phyloP scores from a whole-genome alignment of 345 rosid genomes.

The Combretum micranthum region DNA sequence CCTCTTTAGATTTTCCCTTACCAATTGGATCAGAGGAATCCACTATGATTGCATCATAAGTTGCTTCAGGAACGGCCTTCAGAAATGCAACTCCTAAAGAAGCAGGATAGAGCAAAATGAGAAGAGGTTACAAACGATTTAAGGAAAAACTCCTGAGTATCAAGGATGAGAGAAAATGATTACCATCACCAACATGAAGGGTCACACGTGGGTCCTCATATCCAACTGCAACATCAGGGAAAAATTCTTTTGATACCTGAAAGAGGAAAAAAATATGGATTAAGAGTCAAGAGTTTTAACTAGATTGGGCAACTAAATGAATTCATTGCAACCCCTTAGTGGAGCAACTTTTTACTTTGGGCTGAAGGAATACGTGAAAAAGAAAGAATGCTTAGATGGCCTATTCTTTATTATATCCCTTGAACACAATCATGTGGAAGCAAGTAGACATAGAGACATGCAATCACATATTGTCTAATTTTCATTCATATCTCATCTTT shows the following conservation, averaged over 20 bases:
- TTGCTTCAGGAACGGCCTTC: constrained; percentile 67
- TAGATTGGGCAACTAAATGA: too few species aligned
- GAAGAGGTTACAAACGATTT: not conserved
- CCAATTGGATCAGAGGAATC: constrained; percentile 96
- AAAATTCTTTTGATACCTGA: constrained; percentile 78
- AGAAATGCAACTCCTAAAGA: constrained; percentile 80
- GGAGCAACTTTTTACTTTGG: too few species aligned
- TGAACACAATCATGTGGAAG: too few species aligned
- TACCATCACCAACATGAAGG: constrained; percentile 90
- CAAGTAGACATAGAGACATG: too few species aligned
- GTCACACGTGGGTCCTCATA: constrained; percentile 86
- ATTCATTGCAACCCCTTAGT: too few species aligned
- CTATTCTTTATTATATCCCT: too few species aligned
- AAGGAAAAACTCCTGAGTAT: not conserved
- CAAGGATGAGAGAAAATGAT: constrained; percentile 1
- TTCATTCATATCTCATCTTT: too few species aligned
- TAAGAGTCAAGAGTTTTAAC: not conserved
- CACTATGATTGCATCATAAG: constrained; percentile 89
- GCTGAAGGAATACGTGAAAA: too few species aligned
- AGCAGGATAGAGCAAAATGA: not conserved
- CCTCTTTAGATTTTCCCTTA: constrained; percentile 13
- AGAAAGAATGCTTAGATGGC: too few species aligned
- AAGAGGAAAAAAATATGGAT: constrained; percentile 6
- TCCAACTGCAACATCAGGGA: constrained; percentile 83
- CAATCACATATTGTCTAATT: too few species aligned